Evolutionary conservation across 73 alveolate genomes (phyloP).

Genomic region (Chromera velia): DNA sequence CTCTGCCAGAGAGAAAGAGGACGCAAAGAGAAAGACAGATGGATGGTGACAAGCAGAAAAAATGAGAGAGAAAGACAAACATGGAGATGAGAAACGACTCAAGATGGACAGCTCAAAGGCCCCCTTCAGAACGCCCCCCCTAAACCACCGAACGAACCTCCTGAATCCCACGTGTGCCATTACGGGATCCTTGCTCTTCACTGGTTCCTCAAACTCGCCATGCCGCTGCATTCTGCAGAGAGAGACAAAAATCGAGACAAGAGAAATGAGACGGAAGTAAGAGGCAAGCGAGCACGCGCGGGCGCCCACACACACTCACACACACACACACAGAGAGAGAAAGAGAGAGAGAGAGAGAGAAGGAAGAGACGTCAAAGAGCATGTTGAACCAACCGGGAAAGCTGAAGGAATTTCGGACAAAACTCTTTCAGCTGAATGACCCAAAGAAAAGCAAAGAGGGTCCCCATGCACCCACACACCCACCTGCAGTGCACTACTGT

Average conservation of each 20-base stretch:
- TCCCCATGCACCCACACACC: background rate
- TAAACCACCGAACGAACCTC: too few species aligned
- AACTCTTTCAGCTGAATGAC: background rate
- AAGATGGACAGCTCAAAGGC: too few species aligned
- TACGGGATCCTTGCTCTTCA: constrained; percentile 65
- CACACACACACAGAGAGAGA: background rate
- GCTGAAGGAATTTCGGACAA: background rate
- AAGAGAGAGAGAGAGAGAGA: background rate
- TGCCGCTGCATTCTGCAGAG: too few species aligned
- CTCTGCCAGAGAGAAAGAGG: background rate
- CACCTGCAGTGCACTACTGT: constrained; percentile 76
- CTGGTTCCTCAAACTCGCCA: too few species aligned
- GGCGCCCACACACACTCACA: too few species aligned
- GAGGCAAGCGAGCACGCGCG: background rate
- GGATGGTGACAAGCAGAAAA: background rate
- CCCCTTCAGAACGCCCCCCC: too few species aligned
- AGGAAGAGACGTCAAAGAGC: background rate
- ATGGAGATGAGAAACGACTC: background rate
- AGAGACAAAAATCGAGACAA: background rate
- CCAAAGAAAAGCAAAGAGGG: background rate
- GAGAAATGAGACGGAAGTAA: background rate
- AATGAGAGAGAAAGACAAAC: background rate
- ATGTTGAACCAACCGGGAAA: background rate
- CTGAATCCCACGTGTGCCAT: constrained; percentile 89
- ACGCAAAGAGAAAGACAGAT: background rate